Conservation (phyloP, 2,329 filamentous ascomycete species). For the Trichoderma hamatum region DNA sequence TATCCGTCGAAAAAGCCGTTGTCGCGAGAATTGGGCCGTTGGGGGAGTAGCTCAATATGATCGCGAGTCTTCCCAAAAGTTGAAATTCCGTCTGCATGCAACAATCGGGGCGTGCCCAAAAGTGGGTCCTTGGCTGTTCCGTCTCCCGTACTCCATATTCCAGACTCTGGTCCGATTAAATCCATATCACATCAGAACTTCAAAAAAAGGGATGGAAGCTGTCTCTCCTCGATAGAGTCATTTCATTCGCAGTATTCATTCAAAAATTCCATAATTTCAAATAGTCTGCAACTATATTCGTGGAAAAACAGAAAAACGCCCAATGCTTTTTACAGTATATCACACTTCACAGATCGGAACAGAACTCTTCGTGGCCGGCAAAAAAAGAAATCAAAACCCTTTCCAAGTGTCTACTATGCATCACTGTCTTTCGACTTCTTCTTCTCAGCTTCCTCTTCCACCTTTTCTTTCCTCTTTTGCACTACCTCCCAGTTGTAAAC, state of each 20-base stretch:
- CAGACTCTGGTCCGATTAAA: background rate
- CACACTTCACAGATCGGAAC: background rate
- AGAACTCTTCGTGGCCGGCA: slow-evolving; percentile 11
- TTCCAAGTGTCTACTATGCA: slow-evolving; percentile 24
- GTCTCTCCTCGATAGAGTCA: background rate
- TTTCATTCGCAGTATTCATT: background rate
- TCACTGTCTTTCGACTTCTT: slow-evolving; percentile 46
- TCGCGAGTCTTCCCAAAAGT: slow-evolving; percentile 17
- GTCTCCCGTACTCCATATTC: background rate
- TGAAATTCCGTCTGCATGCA: slow-evolving; percentile 31
- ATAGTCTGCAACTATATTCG: background rate
- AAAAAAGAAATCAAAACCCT: background rate
- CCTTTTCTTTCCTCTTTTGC: slow-evolving; percentile 89
- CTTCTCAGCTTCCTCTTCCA: slow-evolving; percentile 57
- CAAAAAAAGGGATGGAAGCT: background rate
- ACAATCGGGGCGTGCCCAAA: slow-evolving; percentile 32
- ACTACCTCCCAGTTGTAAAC: slow-evolving; percentile 99
- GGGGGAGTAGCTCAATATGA: background rate
- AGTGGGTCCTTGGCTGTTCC: slow-evolving; percentile 10
- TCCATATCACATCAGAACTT: background rate
- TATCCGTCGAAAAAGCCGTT: slow-evolving; percentile 17
- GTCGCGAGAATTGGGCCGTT: slow-evolving; percentile 12
- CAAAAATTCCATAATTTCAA: background rate
- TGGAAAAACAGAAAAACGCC: slow-evolving; percentile 11
- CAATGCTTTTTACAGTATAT: slow-evolving; percentile 11